Conservation (phyloP, 2,329 filamentous ascomycete genomes). For the Phyllosticta ampelicida region DNA sequence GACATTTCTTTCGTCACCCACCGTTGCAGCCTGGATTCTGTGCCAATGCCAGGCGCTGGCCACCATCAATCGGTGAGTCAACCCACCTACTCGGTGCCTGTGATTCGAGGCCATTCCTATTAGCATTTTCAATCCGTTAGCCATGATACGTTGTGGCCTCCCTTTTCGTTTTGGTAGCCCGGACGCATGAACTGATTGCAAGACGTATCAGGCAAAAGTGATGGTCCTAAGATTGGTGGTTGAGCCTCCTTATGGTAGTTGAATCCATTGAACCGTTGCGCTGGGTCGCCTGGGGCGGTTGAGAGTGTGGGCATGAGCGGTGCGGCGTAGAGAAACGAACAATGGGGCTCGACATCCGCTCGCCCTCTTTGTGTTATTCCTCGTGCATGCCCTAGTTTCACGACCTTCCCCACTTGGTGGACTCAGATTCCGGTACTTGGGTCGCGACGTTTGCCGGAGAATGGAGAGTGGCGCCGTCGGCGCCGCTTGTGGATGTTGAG, state of each 20-base stretch:
- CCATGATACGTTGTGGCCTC: background rate
- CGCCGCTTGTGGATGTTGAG: too few relatives aligned
- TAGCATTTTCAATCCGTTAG: background rate
- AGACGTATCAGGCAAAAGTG: background rate
- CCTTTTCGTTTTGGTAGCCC: background rate
- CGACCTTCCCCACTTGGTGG: background rate
- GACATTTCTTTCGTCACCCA: too few relatives aligned
- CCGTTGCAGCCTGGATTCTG: too few relatives aligned
- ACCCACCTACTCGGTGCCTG: too few relatives aligned
- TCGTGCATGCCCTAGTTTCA: background rate
- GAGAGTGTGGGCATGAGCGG: background rate
- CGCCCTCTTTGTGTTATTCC: background rate
- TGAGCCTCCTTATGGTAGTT: background rate
- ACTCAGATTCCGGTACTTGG: background rate
- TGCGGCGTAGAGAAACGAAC: background rate
- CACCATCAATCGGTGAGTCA: too few relatives aligned
- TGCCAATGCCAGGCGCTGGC: too few relatives aligned
- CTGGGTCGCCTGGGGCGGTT: background rate
- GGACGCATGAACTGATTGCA: background rate
- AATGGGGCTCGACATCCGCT: background rate
- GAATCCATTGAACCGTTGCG: background rate
- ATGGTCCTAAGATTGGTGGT: background rate
- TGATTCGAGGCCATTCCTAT: background rate
- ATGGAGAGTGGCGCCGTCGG: background rate
- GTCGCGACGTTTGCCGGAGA: background rate